Evolutionary conservation across 2,329 filamentous ascomycete genomes (phyloP).

Genomic region (Apiospora saccharicola): DNA sequence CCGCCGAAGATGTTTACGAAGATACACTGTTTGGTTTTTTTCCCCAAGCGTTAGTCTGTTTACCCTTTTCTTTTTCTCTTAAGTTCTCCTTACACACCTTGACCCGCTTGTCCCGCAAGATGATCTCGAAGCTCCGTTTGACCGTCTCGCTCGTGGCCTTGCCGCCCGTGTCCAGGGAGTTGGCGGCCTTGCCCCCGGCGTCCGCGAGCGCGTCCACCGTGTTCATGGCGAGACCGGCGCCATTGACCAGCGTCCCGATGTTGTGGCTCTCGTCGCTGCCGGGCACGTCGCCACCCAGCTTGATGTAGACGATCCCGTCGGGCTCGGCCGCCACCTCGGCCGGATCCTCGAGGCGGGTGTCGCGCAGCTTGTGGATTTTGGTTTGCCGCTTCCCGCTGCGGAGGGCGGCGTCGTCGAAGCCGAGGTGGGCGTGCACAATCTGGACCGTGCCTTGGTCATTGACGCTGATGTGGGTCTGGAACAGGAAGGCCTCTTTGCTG

Average conservation of each 20-base stretch:
- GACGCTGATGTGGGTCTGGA: slow-evolving; percentile 56
- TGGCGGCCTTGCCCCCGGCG: slow-evolving; percentile 74
- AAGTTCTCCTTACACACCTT: slow-evolving; percentile 54
- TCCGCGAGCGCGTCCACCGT: slow-evolving; percentile 80
- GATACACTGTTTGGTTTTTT: slow-evolving; percentile 43
- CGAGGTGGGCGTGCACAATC: slow-evolving; percentile 62
- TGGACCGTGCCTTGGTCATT: slow-evolving; percentile 47
- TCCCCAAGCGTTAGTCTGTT: background rate
- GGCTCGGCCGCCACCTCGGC: slow-evolving; percentile 69
- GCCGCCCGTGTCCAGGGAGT: slow-evolving; percentile 90
- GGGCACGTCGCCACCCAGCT: slow-evolving; percentile 48
- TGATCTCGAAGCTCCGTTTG: slow-evolving; percentile 75
- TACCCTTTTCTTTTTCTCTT: background rate
- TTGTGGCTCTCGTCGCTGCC: slow-evolving; percentile 46
- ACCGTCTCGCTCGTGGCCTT: slow-evolving; percentile 87
- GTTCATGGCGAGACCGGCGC: slow-evolving; percentile 90
- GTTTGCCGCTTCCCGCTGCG: slow-evolving; percentile 67
- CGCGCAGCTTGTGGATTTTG: slow-evolving; percentile 65
- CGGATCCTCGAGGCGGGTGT: slow-evolving; percentile 57
- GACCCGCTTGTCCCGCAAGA: slow-evolving; percentile 75
- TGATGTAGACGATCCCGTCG: slow-evolving; percentile 82
- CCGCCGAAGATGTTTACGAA: slow-evolving; percentile 65
- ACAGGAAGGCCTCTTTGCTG: slow-evolving; percentile 69
- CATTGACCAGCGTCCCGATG: slow-evolving; percentile 87
- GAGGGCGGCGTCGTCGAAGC: slow-evolving; percentile 76